Base-by-base conservation (phyloP, 257 asterid species). In the Scutellaria galericulata region DNA sequence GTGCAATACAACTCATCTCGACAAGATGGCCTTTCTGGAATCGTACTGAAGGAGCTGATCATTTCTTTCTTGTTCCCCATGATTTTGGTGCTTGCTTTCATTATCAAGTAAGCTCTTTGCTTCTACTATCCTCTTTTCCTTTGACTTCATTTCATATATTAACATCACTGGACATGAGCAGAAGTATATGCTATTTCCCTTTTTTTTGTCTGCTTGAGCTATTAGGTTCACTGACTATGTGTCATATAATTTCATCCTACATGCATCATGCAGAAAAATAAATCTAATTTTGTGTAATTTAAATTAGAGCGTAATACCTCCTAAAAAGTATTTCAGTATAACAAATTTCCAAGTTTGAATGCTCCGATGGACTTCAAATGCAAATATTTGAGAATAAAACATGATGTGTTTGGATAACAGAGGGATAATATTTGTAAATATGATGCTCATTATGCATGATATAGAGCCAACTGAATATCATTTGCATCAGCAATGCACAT, bases 41-140 rank as follows among this genome's bases (percentile, higher is more conserved):
- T 57, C 82, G 89, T 69, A 87, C 95, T 13, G 94, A 86, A 75
- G 97, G 96, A 47, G 96, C 92, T 18, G 91, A 91, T 86, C 96
- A 91, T 77, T 89, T 91, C 85, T 89, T 91, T 58, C 86, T 91
- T n/a, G 86, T 78, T 50, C 96, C 97, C n/a, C 97, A 90, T 77
- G 97, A 90, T 83, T 90, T 90, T 72, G 97, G 94, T 31, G 94
- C 97, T 15, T 90, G 97, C 80, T 90, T 90, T 65, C 97, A 90
- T 81, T 90, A 90, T 86, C 92, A 77, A 73, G 96, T 87, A 69
- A 85, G 86, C 12, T 10, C 31, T 70, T 75, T 37, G 27, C 24
- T 9, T 42, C 61, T 66, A 11, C 6, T 51, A 5, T 60, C 15
- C 5, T 64, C 12, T 39, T 31, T 37, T 18, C 44, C 42, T 8